phyloP scores from a whole-genome alignment of 148 eudicot species.

The Cornus kousa region DNA sequence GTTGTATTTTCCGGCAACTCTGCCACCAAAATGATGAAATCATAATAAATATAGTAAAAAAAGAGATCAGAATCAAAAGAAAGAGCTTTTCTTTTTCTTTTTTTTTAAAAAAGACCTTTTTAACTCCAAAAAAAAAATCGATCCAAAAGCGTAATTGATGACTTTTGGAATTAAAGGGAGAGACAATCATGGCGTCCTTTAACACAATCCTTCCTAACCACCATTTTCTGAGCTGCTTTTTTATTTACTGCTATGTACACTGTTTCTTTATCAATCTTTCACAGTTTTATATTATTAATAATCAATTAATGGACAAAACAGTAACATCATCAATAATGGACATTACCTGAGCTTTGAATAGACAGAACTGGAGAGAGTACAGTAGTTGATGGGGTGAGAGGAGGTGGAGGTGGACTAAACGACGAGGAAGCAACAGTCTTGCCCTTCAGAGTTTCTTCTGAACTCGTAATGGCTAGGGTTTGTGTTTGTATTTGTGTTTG shows the following conservation, averaged over 20 bases:
- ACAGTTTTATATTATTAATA: background rate
- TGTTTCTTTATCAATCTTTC: background rate
- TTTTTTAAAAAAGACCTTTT: conserved; percentile 4
- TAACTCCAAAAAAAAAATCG: background rate
- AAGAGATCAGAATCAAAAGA: conserved; percentile 3
- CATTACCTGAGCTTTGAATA: conserved; percentile 65
- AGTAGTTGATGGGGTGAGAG: conserved; percentile 51
- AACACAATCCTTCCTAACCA: conserved; percentile 11
- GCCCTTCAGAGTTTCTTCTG: conserved; percentile 22
- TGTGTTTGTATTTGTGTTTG: background rate
- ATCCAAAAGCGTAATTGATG: background rate
- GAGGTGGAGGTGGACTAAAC: conserved; percentile 42
- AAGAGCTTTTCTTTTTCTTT: too few species aligned
- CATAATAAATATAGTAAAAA: background rate
- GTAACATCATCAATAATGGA: background rate
- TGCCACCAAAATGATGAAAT: conserved; percentile 11
- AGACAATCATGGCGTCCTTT: conserved; percentile 45
- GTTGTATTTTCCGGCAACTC: conserved; percentile 46
- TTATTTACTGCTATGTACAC: background rate
- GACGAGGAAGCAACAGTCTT: conserved; percentile 20
- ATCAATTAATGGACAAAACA: conserved; percentile 24
- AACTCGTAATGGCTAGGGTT: background rate
- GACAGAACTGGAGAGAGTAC: conserved; percentile 66
- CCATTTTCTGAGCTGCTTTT: conserved; percentile 18
- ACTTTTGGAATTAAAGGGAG: conserved; percentile 12